A percentile compares a stretch with the other conserved stretches of the same genome.
phyloP scores from a whole-genome alignment of 192 early-diverging fungal genomes.

The Lunasporangiospora selenospora region DNA sequence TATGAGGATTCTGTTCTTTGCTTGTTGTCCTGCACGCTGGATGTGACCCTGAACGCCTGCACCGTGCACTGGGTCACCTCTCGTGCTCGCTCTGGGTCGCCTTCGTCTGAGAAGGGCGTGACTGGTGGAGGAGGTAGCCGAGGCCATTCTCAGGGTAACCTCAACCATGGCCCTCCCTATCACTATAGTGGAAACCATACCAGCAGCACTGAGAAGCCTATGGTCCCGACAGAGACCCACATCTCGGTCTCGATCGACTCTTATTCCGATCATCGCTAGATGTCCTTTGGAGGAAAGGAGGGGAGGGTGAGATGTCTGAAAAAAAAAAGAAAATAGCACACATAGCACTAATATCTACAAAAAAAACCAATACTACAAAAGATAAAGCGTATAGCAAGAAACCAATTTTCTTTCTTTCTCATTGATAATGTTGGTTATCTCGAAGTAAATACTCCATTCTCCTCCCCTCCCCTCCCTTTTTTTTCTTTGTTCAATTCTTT shows the following conservation, averaged over 20 bases:
- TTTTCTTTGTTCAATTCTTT: not conserved
- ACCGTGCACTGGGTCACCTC: conserved; percentile 53
- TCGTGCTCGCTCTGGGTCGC: not conserved
- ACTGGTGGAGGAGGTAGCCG: not conserved
- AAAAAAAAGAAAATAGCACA: no score
- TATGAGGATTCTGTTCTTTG: conserved; percentile 50
- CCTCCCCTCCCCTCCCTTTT: no score
- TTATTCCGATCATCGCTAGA: conserved; percentile 11
- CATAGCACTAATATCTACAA: no score
- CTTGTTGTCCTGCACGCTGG: conserved; percentile 49
- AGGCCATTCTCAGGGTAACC: not conserved
- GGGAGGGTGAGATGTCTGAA: no score
- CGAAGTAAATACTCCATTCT: no score
- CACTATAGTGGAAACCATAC: not conserved
- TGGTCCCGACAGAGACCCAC: conserved; percentile 20
- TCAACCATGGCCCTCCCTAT: not conserved
- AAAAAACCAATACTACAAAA: no score
- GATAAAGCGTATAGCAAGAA: no score
- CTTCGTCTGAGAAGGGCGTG: not conserved
- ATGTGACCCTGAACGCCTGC: conserved; percentile 49
- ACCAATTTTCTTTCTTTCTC: no score
- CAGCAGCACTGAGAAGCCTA: conserved; percentile 12
- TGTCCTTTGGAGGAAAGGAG: no score
- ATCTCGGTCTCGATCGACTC: conserved; percentile 27
- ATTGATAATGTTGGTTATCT: no score